These are phyloP conservation scores for Chrysopogon serrulatus DNA, from an alignment of 176 grass and related monocot species.

Conservation along the genomic window DNA sequence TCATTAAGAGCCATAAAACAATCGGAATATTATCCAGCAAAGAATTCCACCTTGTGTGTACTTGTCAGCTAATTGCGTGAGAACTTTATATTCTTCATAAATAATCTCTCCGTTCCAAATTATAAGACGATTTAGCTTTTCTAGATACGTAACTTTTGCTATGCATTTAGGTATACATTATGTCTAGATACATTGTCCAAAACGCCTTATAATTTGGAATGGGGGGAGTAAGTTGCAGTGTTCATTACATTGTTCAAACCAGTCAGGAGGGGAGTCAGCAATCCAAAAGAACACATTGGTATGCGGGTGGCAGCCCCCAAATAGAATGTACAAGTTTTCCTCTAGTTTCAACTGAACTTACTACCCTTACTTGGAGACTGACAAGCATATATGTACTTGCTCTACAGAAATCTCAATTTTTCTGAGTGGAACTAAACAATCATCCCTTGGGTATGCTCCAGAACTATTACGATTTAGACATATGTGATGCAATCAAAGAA, in stretches of 20 bases:
- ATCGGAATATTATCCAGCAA: neutral
- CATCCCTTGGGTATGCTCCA: neutral
- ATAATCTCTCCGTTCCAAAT: neutral
- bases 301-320: neutral
- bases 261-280: neutral
- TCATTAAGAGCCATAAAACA: neutral
- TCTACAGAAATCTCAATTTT: neutral
- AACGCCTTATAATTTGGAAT: too few species aligned
- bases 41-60: neutral
- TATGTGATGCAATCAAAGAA: neutral
- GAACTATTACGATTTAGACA: neutral
- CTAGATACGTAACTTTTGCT: too few species aligned
- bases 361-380: neutral
- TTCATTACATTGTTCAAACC: neutral
- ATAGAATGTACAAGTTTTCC: neutral
- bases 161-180: too few species aligned
- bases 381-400: neutral
- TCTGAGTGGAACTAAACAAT: neutral
- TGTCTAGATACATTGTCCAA: too few species aligned
- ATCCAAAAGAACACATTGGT: neutral
- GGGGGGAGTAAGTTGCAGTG: neutral
- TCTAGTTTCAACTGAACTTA: too few species aligned
- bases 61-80: neutral
- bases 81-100: neutral
- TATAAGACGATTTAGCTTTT: too few species aligned